phyloP scores from a whole-genome alignment of 352 stramenopile genomes.

The Phytophthora syringae region DNA sequence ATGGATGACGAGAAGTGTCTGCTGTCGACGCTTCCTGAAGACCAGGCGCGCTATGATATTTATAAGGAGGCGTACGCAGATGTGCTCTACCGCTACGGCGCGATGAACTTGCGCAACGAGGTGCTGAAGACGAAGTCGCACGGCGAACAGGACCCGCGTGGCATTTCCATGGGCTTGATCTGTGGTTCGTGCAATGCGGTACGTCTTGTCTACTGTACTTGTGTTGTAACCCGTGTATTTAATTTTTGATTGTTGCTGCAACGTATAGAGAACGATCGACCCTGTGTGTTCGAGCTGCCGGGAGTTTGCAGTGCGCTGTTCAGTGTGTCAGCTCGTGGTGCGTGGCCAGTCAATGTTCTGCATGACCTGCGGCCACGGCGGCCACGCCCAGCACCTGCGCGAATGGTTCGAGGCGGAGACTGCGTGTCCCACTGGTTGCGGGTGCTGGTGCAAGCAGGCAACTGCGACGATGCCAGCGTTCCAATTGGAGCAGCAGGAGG shows the following conservation, averaged over 20 bases:
- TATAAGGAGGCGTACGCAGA: slow-evolving; percentile 87
- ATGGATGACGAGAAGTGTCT: slow-evolving; percentile 49
- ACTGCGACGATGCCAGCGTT: slow-evolving; percentile 54
- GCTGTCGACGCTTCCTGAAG: slow-evolving; percentile 54
- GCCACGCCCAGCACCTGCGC: slow-evolving; percentile 72
- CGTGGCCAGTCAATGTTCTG: slow-evolving; percentile 89
- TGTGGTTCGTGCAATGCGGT: slow-evolving; percentile 71
- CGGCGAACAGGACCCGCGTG: slow-evolving; percentile 41
- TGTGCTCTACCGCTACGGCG: slow-evolving; percentile 83
- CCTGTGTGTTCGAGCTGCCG: slow-evolving; percentile 69
- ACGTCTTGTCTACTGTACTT: slow-evolving; percentile 13
- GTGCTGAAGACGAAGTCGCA: slow-evolving; percentile 70
- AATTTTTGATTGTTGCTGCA: neutral
- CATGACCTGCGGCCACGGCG: slow-evolving; percentile 84
- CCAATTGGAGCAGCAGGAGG: slow-evolving; percentile 29
- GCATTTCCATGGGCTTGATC: slow-evolving; percentile 68
- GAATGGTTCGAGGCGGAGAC: slow-evolving; percentile 83
- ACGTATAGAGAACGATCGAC: slow-evolving; percentile 53
- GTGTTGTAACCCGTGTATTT: neutral
- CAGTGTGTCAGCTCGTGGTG: slow-evolving; percentile 83
- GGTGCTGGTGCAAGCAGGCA: slow-evolving; percentile 86
- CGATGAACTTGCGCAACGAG: slow-evolving; percentile 71
- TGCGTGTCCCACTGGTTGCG: slow-evolving; percentile 80
- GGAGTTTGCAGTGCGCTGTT: slow-evolving; percentile 83
- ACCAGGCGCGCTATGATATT: slow-evolving; percentile 73